A percentile compares a stretch with the other conserved stretches of the same genome.
phyloP scores from a whole-genome alignment of 2,329 filamentous ascomycete genomes.

The Fusarium redolens region DNA sequence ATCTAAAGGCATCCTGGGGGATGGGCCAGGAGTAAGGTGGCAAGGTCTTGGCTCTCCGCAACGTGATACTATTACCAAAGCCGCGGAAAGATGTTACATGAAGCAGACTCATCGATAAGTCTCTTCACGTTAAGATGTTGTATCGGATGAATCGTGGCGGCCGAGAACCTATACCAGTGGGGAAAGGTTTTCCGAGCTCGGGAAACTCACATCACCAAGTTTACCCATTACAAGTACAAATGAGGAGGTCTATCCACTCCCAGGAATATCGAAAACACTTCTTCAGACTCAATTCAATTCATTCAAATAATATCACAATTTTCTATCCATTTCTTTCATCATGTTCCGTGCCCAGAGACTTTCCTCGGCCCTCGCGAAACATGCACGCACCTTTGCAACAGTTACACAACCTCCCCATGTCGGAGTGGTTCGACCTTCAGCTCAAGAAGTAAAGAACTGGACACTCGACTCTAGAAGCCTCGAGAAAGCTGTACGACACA shows the following conservation, averaged over 20 bases:
- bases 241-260: background rate
- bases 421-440: constrained; percentile 51
- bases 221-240: constrained; percentile 33
- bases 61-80: background rate
- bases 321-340: background rate
- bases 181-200: constrained; percentile 45
- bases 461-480: constrained; percentile 61
- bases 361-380: background rate
- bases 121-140: background rate
- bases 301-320: fast-evolving
- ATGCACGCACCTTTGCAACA: constrained; percentile 24
- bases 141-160: background rate
- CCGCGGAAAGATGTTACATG: fast-evolving
- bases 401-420: background rate
- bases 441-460: constrained; percentile 52
- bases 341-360: constrained; percentile 28
- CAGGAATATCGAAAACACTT: background rate
- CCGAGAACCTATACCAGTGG: background rate
- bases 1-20: constrained; percentile 46
- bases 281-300: background rate
- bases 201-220: constrained; percentile 24
- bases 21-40: background rate
- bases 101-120: background rate
- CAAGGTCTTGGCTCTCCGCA: fast-evolving
- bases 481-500: constrained; percentile 63